Conservation (phyloP, 345 rosid genomes). For the Pelargonium nanum region DNA sequence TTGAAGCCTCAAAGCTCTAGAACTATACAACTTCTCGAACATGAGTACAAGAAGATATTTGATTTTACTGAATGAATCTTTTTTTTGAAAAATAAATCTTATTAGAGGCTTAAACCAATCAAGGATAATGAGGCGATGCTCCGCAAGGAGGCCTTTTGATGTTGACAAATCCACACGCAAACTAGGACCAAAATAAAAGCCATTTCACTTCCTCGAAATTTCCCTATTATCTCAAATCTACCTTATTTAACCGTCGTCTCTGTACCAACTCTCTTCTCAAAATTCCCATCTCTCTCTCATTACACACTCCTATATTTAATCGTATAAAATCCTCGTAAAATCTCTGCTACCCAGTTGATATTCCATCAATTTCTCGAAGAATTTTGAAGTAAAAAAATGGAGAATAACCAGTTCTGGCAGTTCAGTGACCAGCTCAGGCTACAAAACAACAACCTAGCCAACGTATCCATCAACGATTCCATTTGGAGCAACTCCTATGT, state of each 20-base stretch:
- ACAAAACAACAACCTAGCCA: constrained; percentile 54
- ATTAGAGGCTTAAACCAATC: no score
- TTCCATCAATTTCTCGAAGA: background rate
- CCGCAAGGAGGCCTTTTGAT: background rate
- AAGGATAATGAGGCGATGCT: no score
- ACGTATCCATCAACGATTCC: constrained; percentile 72
- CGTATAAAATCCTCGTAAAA: no score
- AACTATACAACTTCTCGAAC: no score
- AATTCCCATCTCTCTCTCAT: constrained; percentile 9
- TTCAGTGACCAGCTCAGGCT: constrained; percentile 91
- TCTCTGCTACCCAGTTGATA: constrained; percentile 9
- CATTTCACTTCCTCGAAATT: constrained; percentile 49
- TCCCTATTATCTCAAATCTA: no score
- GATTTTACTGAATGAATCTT: no score
- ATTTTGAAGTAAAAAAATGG: constrained; percentile 31
- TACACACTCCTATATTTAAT: background rate
- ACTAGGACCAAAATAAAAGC: background rate
- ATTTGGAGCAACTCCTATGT: constrained; percentile 66
- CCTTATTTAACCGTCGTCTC: constrained; percentile 16
- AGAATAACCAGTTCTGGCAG: constrained; percentile 80
- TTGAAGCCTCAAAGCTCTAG: no score
- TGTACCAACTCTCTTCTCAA: background rate
- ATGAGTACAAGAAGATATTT: no score
- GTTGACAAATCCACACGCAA: constrained; percentile 60
- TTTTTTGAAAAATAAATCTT: no score